Base-by-base conservation (phyloP, 208 protist species). In the Kentomonas sorsogonicus region DNA sequence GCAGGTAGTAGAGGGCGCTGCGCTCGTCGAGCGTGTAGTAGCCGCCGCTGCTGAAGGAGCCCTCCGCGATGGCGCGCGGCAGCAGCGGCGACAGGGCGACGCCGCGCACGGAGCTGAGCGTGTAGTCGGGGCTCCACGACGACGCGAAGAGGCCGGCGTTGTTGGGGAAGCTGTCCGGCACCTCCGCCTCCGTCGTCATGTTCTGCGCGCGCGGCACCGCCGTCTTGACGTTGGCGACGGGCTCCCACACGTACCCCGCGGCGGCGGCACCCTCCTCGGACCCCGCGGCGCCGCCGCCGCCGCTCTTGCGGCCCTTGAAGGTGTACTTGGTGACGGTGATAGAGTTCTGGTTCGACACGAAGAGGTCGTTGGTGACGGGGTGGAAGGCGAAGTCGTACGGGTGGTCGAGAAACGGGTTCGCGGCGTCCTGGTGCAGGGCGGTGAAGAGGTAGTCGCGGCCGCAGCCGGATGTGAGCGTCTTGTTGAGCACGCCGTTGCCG, bases 271-370 rank as follows among this genome's bases (percentile, higher is more conserved):
- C n/a, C n/a, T n/a, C n/a, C n/a, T n/a, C n/a, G n/a, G n/a, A n/a
- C n/a, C n/a, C n/a, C n/a, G n/a, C n/a, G 18, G 51, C 53, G 5
- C 48, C 62, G n/a, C 13, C 56, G 9, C 45, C 43, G 16, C n/a
- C 48, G 6, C 30, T 62, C 31, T 56, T 72, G 26, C 3, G 47
- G 1, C 1, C 41, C 27, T 58, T 46, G 34, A 67, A 72, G 48
- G 26, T 48, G 68, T 94, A 94, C 33, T 66, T 66, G 10, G 87
- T 90, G 33, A 94, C 46, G 20, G 83, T 94, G 47, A 81, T 74
- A 22, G 77, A 82, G 69, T 94, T 94, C 56, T 94, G 87, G 65
- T 94, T 94, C 2, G 80, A 69, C 47, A 91, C 83, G 72, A 77
- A 94, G 57, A 94, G 60, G 46, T 77, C 76, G 46, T 78, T 60